Base-by-base conservation (phyloP, 768 basidiomycete species). In the Hypsizygus marmoreus region DNA sequence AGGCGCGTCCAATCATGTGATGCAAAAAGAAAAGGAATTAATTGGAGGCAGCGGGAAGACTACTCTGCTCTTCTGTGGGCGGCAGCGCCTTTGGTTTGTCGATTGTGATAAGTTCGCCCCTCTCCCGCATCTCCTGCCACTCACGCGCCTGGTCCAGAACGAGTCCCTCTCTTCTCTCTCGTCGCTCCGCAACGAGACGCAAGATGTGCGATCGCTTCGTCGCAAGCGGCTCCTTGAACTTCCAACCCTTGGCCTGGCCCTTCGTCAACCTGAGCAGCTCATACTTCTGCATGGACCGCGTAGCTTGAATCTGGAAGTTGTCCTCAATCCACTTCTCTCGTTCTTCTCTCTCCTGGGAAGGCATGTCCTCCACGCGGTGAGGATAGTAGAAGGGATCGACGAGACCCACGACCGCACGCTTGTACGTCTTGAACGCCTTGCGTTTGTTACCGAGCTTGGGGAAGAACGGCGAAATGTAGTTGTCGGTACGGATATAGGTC, bases 401-500 rank as follows among this genome's bases (percentile, higher is more conserved):
- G 45, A 97, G 77, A 22, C 94, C 94, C 16, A 97, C 91, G 26
- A 95, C 84, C 3, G 92, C 92, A 26, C 91, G 86, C 63, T 97
- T 97, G 73, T 91, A 95, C 16, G 84, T 85, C 54, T 74, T 76
- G 56, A 77, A 67, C 2, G 70, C 52, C 40, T 71, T 63, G 38
- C 59, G 66, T 40, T 46, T 44, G 38, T 55, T 66, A 35, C 58
- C 68, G 36, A 37, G 65, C 51, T 24, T 54, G 32, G 62, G 65
- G 37, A 64, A 56, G 14, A 78, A 57, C 33, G 84, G 80, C 0
- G 86, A 78, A 48, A 85, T 70, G 57, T 92, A 91, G 71, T 89
- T 91, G 74, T 91, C 89, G n/a, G 94, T 97, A 40, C 94, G 91
- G 51, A 97, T 91, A 65, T 95, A 97, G 6, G 93, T 95, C 48